Evolutionary conservation across 495 filamentous ascomycete species (phyloP).

Genomic region (Penicillium lagena): DNA sequence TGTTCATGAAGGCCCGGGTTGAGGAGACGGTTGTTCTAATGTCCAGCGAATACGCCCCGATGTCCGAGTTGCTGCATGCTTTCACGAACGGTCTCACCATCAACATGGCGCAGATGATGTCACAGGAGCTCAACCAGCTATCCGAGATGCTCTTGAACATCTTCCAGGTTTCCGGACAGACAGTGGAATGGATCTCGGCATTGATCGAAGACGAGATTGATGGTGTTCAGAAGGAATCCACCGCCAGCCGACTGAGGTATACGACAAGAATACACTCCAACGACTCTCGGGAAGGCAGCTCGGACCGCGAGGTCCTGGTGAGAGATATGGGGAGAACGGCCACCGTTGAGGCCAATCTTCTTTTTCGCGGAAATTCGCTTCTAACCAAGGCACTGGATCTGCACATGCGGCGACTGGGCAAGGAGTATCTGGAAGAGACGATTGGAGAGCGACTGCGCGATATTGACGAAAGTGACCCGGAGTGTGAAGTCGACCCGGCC

Average conservation of each 20-base stretch:
- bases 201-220: constrained; percentile 97
- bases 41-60: constrained; percentile 72
- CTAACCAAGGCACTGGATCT: constrained; percentile 90
- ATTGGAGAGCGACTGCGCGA: constrained; percentile 77
- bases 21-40: constrained; percentile 88
- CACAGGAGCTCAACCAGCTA: constrained; percentile 68
- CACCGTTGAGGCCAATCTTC: constrained; percentile 77
- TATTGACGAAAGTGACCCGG: constrained; percentile 80
- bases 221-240: constrained; percentile 71
- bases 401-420: constrained; percentile 91
- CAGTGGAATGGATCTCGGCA: constrained; percentile 85
- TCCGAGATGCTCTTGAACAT: constrained; percentile 88
- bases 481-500: constrained; percentile 90
- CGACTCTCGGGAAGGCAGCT: constrained; percentile 60
- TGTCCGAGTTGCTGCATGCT: constrained; percentile 78
- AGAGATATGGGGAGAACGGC: constrained; percentile 52
- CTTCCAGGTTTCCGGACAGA: constrained; percentile 88
- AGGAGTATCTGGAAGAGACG: constrained; percentile 87
- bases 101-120: constrained; percentile 74
- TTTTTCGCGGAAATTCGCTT: constrained; percentile 93
- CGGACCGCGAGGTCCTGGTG: constrained; percentile 56
- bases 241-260: constrained; percentile 63
- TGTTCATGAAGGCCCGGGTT: constrained; percentile 75
- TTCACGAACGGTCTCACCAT: constrained; percentile 79
- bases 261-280: constrained; percentile 71